Conservation (phyloP, 306 rosid species). For the Luffa acutangula region DNA sequence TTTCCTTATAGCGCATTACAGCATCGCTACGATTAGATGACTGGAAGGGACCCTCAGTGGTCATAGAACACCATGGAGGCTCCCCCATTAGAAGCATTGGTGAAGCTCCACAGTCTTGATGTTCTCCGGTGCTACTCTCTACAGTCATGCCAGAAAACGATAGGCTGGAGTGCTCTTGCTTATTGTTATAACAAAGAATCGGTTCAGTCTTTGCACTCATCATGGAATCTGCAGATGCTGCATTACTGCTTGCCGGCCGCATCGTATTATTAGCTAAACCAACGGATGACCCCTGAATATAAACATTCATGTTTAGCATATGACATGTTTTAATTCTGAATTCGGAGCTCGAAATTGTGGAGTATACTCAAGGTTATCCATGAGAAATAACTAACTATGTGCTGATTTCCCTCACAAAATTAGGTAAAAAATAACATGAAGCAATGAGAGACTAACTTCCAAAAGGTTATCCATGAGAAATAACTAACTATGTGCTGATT, state of each 20-base stretch:
- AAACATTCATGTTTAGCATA: background rate
- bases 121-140: slow-evolving; percentile 51
- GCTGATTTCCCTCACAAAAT: background rate
- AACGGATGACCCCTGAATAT: slow-evolving; percentile 37
- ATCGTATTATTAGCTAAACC: slow-evolving; percentile 31
- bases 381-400: background rate
- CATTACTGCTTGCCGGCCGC: slow-evolving; percentile 64
- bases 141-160: slow-evolving; percentile 70
- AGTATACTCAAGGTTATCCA: background rate
- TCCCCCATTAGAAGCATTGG: slow-evolving; percentile 77
- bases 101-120: slow-evolving; percentile 88
- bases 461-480: background rate
- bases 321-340: background rate
- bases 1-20: slow-evolving; percentile 92
- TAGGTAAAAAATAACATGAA: background rate
- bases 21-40: slow-evolving; percentile 78
- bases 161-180: slow-evolving; percentile 52
- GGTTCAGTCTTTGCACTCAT: slow-evolving; percentile 81
- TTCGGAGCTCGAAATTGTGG: background rate
- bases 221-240: slow-evolving; percentile 74
- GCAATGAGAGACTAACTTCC: background rate
- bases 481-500: background rate
- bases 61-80: slow-evolving; percentile 84
- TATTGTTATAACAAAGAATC: slow-evolving; percentile 32
- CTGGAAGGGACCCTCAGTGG: slow-evolving; percentile 53